Percentiles rank a stretch among this genome's conserved stretches.
Evolutionary conservation across 225 moss, liverwort and hornwort species (phyloP).

Genomic region (Polytrichum formosum): DNA sequence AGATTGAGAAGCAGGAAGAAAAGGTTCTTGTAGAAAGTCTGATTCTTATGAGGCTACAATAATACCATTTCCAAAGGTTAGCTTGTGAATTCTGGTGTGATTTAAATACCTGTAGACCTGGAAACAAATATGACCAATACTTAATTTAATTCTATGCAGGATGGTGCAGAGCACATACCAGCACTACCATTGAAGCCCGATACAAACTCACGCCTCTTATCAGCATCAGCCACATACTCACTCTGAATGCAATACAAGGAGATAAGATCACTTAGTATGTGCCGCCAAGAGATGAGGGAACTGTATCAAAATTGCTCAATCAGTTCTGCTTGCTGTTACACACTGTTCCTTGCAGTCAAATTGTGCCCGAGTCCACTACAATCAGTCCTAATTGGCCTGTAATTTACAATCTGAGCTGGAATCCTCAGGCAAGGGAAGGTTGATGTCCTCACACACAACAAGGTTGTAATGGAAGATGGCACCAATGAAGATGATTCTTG

Average conservation of each 20-base stretch:
- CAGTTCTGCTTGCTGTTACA: neutral
- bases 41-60: too few species aligned
- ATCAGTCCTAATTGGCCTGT: neutral
- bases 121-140: too few species aligned
- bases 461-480: too few species aligned
- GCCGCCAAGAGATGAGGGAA: neutral
- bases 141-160: neutral
- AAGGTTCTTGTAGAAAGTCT: too few species aligned
- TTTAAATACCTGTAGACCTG: too few species aligned
- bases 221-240: conserved; percentile 77
- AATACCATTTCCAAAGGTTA: too few species aligned
- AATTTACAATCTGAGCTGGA: neutral
- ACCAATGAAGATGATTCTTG: too few species aligned
- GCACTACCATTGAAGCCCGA: conserved; percentile 80
- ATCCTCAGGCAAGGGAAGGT: neutral
- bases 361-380: neutral
- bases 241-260: conserved; percentile 44
- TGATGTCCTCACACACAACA: neutral
- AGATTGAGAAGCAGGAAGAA: too few species aligned
- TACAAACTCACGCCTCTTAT: conserved; percentile 75
- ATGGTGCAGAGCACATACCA: conserved; percentile 31
- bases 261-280: neutral
- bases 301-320: neutral
- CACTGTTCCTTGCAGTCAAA: neutral
- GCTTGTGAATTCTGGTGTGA: too few species aligned